Evolutionary conservation across 2,329 filamentous ascomycete genomes (phyloP).

Genomic region (Sporothrix brasiliensis): DNA sequence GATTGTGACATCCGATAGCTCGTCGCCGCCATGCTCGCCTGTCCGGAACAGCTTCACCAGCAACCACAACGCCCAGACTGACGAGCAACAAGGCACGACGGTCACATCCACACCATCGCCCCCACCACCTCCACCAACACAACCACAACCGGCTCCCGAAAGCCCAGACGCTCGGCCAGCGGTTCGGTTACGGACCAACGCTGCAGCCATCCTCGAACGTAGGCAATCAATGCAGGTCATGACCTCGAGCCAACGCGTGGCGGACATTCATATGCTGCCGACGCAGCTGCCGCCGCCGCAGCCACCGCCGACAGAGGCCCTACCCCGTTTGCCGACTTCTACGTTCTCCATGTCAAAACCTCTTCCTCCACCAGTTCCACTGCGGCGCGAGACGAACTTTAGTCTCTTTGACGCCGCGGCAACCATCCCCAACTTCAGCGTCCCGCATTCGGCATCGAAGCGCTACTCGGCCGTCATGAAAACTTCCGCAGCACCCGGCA

Average conservation of each 20-base stretch:
- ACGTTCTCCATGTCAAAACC: slow-evolving; percentile 8
- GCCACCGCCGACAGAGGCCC: slow-evolving; percentile 27
- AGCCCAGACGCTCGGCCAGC: slow-evolving; percentile 38
- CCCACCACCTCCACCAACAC: neutral
- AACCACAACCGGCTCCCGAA: neutral
- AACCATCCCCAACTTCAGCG: slow-evolving; percentile 56
- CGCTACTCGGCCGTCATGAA: slow-evolving; percentile 49
- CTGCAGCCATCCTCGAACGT: slow-evolving; percentile 54
- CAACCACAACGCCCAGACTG: slow-evolving; percentile 36
- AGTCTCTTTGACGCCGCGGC: neutral
- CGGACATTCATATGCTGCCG: slow-evolving; percentile 46
- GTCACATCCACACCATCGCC: slow-evolving; percentile 25
- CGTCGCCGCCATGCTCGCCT: slow-evolving; percentile 62
- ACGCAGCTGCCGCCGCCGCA: slow-evolving; percentile 34
- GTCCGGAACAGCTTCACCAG: slow-evolving; percentile 55
- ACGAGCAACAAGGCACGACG: slow-evolving; percentile 40
- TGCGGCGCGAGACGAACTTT: slow-evolving; percentile 23
- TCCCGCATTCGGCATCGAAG: slow-evolving; percentile 48
- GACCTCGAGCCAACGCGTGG: slow-evolving; percentile 43
- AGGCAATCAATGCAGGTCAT: slow-evolving; percentile 56
- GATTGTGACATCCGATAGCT: slow-evolving; percentile 60
- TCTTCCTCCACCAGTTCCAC: slow-evolving; percentile 9
- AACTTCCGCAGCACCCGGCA: slow-evolving; percentile 27
- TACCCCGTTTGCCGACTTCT: slow-evolving; percentile 12
- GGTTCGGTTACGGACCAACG: slow-evolving; percentile 55